phyloP scores from a whole-genome alignment of 2,329 filamentous ascomycete species.

The Bisporella sp. region DNA sequence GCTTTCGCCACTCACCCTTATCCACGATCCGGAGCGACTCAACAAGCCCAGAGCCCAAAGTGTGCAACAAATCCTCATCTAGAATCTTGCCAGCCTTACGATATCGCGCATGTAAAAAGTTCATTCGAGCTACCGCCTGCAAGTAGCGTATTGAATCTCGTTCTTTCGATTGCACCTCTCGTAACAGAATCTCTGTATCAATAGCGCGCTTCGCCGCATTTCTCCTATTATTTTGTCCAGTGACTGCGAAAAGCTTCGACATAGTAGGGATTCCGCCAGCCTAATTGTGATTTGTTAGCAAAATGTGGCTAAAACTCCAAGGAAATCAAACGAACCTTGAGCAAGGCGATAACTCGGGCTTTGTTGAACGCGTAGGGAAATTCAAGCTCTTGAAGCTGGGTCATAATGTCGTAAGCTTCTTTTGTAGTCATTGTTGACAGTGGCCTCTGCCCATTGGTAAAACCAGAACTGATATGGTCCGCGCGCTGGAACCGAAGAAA shows the following conservation, averaged over 20 bases:
- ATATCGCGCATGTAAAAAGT: conserved; percentile 17
- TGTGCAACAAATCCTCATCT: conserved; percentile 17
- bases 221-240: conserved; percentile 14
- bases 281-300: conserved; percentile 1
- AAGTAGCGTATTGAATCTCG: conserved; percentile 15
- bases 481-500: conserved; percentile 13
- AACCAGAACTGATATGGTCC: conserved; percentile 10
- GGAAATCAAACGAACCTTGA: not conserved
- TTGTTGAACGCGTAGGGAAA: conserved; percentile 26
- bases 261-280: conserved; percentile 18
- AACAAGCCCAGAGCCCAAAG: conserved; percentile 12
- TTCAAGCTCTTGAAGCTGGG: conserved; percentile 25
- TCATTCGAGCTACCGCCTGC: conserved; percentile 17
- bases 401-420: conserved; percentile 25
- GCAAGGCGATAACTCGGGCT: conserved; percentile 20
- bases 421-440: conserved; percentile 27
- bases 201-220: conserved; percentile 18
- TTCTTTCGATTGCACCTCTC: conserved; percentile 17
- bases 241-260: conserved; percentile 18
- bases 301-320: too few species aligned
- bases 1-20: conserved; percentile 18
- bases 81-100: conserved; percentile 19
- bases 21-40: conserved; percentile 17
- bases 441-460: conserved; percentile 8
- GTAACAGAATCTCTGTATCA: conserved; percentile 22